Percentiles rank a stretch among this genome's conserved stretches.
phyloP scores from a whole-genome alignment of 2,329 filamentous ascomycete species.

The Penicillium sp. region DNA sequence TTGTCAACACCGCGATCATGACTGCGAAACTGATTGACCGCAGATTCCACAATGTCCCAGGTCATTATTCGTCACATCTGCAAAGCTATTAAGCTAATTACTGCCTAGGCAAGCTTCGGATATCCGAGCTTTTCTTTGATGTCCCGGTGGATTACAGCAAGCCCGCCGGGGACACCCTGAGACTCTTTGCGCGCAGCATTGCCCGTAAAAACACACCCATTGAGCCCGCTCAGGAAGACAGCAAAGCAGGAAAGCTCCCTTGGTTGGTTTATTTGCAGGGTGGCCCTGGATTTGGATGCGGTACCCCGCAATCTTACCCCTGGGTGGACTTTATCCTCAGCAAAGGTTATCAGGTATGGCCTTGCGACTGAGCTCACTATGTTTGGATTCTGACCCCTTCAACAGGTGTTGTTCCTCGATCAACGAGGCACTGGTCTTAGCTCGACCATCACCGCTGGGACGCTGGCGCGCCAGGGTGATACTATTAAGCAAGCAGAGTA shows the following conservation, averaged over 20 bases:
- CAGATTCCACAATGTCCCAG: conserved; percentile 40
- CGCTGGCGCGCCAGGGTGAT: conserved; percentile 66
- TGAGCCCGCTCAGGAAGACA: conserved; percentile 44
- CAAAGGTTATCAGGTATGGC: conserved; percentile 73
- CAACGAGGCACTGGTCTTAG: conserved; percentile 88
- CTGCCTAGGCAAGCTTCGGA: conserved; percentile 65
- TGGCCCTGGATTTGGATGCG: conserved; percentile 78
- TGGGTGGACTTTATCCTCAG: conserved; percentile 72
- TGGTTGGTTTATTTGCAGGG: conserved; percentile 78
- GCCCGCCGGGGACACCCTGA: conserved; percentile 62
- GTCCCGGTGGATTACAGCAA: conserved; percentile 78
- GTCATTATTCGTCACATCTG: conserved; percentile 19
- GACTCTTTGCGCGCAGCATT: conserved; percentile 76
- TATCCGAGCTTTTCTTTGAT: conserved; percentile 83
- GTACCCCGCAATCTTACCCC: conserved; percentile 70
- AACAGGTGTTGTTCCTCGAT: conserved; percentile 72
- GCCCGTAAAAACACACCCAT: conserved; percentile 59
- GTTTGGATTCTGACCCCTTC: background rate
- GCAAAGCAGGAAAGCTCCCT: conserved; percentile 51
- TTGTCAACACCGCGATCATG: conserved; percentile 28
- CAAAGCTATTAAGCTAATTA: background rate
- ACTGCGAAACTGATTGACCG: conserved; percentile 42
- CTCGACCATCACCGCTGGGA: conserved; percentile 73
- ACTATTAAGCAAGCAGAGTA: conserved; percentile 73
- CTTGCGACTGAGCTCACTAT: background rate